Evolutionary conservation across 345 rosid species (phyloP).

Genomic region (Gynandropsis gynandra): DNA sequence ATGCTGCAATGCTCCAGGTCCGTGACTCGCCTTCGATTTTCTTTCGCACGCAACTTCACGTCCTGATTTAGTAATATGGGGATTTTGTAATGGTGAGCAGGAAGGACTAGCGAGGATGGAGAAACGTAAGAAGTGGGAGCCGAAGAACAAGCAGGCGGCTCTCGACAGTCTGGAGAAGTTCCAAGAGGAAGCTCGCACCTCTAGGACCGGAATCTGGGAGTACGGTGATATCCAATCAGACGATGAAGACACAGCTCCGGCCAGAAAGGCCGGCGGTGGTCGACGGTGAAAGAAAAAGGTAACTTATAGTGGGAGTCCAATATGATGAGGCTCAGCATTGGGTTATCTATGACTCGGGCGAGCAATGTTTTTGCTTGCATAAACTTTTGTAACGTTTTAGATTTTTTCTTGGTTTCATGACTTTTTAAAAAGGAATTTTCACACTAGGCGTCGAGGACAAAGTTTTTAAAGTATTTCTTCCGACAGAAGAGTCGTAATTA

Average conservation of each 20-base stretch:
- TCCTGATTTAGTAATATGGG: not conserved
- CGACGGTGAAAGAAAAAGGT: conserved; percentile 37
- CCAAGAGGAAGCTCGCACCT: conserved; percentile 73
- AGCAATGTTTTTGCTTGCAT: conserved; percentile 10
- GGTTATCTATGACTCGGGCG: conserved; percentile 17
- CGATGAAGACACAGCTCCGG: conserved; percentile 71
- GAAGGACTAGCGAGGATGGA: conserved; percentile 91
- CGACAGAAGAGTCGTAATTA: no score
- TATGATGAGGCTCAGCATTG: conserved; percentile 7
- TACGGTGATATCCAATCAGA: conserved; percentile 92
- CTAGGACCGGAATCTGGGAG: conserved; percentile 76
- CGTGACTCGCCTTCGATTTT: conserved; percentile 6
- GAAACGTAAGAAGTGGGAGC: conserved; percentile 73
- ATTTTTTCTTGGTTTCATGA: not conserved
- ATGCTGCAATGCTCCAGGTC: conserved; percentile 90
- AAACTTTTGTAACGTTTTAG: conserved; percentile 26
- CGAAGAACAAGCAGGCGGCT: conserved; percentile 52
- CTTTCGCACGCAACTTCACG: not conserved
- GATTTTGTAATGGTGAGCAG: conserved; percentile 32
- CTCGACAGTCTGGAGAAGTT: conserved; percentile 66
- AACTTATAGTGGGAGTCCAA: not conserved
- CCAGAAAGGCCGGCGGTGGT: conserved; percentile 42
- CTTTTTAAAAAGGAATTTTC: no score
- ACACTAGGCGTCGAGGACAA: not conserved
- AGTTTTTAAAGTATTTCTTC: conserved; percentile 11